Evolutionary conservation across 345 rosid species (phyloP).

Genomic region (sweet orange (Citrus sinensis)): DVS_A1.0 CM039163.1:11957001-11957500

Average conservation of each 20-base stretch:
- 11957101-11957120: background rate
- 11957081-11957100: background rate
- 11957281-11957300: background rate
- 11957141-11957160: background rate
- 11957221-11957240: background rate
- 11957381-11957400: background rate
- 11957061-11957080: background rate
- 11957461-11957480: slow-evolving; percentile 86
- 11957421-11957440: slow-evolving; percentile 88
- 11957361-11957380: background rate
- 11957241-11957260: background rate
- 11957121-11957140: background rate
- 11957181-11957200: background rate
- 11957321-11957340: background rate
- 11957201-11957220: background rate
- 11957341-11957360: background rate
- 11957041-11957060: background rate
- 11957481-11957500: slow-evolving; percentile 42
- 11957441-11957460: slow-evolving; percentile 90
- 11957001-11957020: background rate
- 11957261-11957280: background rate
- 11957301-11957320: background rate
- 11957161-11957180: background rate
- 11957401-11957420: slow-evolving; percentile 79
- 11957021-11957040: background rate